Evolutionary conservation across 306 rosid genomes (phyloP), one percentile per base, ranked within the genome.

Genomic region (Vigna unguiculata): DNA sequence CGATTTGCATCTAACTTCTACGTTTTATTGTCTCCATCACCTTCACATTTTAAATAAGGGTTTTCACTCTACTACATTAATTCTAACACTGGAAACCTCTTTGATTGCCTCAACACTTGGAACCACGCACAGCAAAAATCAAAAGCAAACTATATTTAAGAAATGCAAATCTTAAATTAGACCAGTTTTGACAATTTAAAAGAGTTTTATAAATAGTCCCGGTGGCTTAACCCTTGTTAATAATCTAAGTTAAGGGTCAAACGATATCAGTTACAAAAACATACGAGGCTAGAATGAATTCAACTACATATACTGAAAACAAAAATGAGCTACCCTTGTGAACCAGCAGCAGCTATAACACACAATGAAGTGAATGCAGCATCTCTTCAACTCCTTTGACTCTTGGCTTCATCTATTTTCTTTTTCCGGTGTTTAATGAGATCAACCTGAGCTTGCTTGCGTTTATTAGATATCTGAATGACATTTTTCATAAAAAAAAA

Each of bases 371-470:
- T 53, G 41, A n/a, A 17, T 60, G 46, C 20, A 17, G 59, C 43
- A 47, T 46, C 74, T 53, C 73, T 66, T 82, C 69, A 82, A 69
- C 51, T 54, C 43, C 71, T 80, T 77, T 49, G 45, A 61, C 82
- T 67, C 72, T 82, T 36, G 64, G 90, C 83, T 81, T 76, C 92
- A n/a, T 83, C 83, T 49, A 88, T 74, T 49, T 86, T 89, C 86
- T 74, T 87, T 86, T 85, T 92, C 83, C 99, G 81, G 69, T 86
- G 82, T 80, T 68, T 81, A n/a, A 92, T 76, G 25, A 63, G 58
- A 74, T 83, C 87, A 61, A 45, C 4, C 2, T 82, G n/a, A 21
- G 54, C 84, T 82, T 58, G 83, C 92, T 92, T 95, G 65, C 85
- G 86, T 45, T 81, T 32, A 53, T 84, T 88, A 62, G 92, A 83